A percentile compares a stretch with the other conserved stretches of the same genome.
phyloP scores from a whole-genome alignment of 352 stramenopile genomes.

The Phytophthora podocarpi region DNA sequence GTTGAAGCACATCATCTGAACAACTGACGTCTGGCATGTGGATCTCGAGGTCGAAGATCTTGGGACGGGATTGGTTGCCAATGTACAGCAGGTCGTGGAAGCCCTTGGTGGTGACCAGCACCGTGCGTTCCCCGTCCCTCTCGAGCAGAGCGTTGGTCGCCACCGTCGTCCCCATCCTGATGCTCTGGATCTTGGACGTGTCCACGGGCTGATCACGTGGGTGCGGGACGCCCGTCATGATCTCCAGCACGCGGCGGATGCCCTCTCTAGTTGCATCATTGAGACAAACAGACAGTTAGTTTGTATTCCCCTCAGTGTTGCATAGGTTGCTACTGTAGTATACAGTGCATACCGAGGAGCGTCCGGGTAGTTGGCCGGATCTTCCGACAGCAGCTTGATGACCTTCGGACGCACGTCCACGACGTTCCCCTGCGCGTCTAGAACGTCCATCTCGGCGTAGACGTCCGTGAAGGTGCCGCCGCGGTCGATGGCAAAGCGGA shows the following conservation, averaged over 20 bases:
- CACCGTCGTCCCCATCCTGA: constrained; percentile 99
- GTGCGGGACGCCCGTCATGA: constrained; percentile 91
- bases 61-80: constrained; percentile 97
- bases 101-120: constrained; percentile 94
- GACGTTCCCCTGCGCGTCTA: constrained; percentile 55
- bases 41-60: constrained; percentile 98
- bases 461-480: constrained; percentile 98
- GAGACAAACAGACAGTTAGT: no score
- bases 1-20: constrained; percentile 3
- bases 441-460: constrained; percentile 93
- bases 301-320: neutral
- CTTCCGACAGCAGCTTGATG: constrained; percentile 97
- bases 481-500: constrained; percentile 97
- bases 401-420: constrained; percentile 76
- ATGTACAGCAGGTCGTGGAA: constrained; percentile 98
- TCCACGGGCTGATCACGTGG: constrained; percentile 84
- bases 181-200: constrained; percentile 93
- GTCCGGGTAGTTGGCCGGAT: constrained; percentile 97
- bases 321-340: no score
- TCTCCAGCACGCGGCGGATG: constrained; percentile 95
- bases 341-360: constrained; percentile 84
- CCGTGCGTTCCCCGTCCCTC: constrained; percentile 94
- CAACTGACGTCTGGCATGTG: constrained; percentile 75
- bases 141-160: constrained; percentile 99
- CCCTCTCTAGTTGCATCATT: constrained; percentile 58